phyloP scores from a whole-genome alignment of 495 filamentous ascomycete genomes.

The Geoglossum glabrum region DNA sequence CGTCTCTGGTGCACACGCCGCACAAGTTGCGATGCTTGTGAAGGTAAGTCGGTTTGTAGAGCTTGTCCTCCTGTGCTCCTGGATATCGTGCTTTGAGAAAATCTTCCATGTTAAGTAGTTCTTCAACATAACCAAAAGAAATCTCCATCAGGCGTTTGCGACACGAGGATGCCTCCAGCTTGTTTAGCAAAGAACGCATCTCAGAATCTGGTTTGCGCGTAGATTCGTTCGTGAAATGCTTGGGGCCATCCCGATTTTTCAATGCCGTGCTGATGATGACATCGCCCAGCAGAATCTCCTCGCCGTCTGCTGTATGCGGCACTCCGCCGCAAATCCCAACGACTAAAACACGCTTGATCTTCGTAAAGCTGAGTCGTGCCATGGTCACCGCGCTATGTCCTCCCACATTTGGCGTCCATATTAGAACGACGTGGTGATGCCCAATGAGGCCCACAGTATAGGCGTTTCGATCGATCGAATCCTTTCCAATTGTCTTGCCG shows the following conservation, averaged over 20 bases:
- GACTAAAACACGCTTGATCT: slow-evolving; percentile 12
- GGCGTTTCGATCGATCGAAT: slow-evolving; percentile 12
- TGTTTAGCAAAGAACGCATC: slow-evolving; percentile 15
- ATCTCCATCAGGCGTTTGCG: not conserved
- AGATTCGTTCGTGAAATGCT: slow-evolving; percentile 8
- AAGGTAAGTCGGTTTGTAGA: slow-evolving; percentile 10
- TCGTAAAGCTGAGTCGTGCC: slow-evolving; percentile 15
- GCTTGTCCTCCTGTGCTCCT: slow-evolving; percentile 7
- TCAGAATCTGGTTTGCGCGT: slow-evolving; percentile 15
- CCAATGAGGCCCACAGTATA: slow-evolving; percentile 23
- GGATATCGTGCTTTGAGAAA: slow-evolving; percentile 6
- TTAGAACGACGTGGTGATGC: slow-evolving; percentile 20
- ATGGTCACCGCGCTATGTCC: slow-evolving; percentile 16
- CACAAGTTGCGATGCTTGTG: slow-evolving; percentile 11
- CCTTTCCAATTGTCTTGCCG: not conserved
- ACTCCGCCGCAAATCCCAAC: slow-evolving; percentile 21
- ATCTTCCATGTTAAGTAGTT: not conserved
- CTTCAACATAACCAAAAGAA: not conserved
- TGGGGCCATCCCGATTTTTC: too few relatives aligned
- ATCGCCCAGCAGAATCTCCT: slow-evolving; percentile 23
- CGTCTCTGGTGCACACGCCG: not conserved
- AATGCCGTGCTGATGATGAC: slow-evolving; percentile 23
- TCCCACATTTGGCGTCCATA: slow-evolving; percentile 18
- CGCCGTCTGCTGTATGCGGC: slow-evolving; percentile 7
- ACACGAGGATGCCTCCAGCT: slow-evolving; percentile 5